These are phyloP conservation scores for Pochonia chlamydosporia DNA, from an alignment of 2,329 filamentous ascomycete genomes.

Conservation along the genomic window DNA sequence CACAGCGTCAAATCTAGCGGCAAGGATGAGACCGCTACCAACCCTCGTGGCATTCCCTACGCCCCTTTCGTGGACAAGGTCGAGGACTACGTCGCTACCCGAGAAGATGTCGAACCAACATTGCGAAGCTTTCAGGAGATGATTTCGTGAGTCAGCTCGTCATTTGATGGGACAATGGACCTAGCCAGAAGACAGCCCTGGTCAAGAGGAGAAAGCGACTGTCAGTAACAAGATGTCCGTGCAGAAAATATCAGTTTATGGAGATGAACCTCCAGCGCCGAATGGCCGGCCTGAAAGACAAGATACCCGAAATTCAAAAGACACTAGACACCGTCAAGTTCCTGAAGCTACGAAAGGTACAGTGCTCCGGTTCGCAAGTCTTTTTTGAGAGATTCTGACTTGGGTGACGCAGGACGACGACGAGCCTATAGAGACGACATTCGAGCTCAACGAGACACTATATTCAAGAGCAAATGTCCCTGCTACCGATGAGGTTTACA, in stretches of 20 bases:
- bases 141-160: constrained; percentile 65
- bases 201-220: not conserved
- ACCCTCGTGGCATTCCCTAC: constrained; percentile 76
- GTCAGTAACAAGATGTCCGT: constrained; percentile 6
- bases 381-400: not conserved
- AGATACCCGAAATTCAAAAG: constrained; percentile 96
- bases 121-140: constrained; percentile 85
- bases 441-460: constrained; percentile 93
- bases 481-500: constrained; percentile 83
- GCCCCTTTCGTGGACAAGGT: constrained; percentile 85
- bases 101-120: constrained; percentile 73
- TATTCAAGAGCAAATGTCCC: constrained; percentile 83
- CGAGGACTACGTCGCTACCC: constrained; percentile 77
- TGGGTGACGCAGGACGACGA: constrained; percentile 35
- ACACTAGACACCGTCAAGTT: constrained; percentile 89
- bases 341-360: constrained; percentile 67
- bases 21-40: constrained; percentile 54
- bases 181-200: not conserved
- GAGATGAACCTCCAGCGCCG: constrained; percentile 86
- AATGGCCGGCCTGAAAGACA: constrained; percentile 76
- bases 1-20: constrained; percentile 13
- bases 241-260: constrained; percentile 99
- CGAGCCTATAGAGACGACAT: constrained; percentile 82
- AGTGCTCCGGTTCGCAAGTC: not conserved
- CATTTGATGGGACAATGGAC: not conserved